These are phyloP conservation scores for Suhomyces tanzawaensis DNA, from an alignment of 805 yeast species.

Conservation along the genomic window DNA sequence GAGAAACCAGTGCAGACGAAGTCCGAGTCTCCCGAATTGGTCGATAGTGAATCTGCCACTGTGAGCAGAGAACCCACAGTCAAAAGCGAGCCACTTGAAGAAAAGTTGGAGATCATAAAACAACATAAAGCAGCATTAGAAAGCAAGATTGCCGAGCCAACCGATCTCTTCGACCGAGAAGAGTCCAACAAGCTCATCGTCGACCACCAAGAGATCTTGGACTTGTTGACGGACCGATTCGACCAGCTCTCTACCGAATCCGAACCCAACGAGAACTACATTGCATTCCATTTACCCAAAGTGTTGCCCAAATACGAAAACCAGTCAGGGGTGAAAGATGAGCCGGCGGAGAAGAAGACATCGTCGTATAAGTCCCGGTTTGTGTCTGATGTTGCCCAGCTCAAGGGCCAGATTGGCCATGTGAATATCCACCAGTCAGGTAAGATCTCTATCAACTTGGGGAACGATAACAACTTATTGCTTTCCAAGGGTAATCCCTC, in stretches of 20 bases:
- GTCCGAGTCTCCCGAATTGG: slow-evolving; percentile 5
- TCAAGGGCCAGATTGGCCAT: slow-evolving; percentile 65
- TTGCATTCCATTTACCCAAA: slow-evolving; percentile 51
- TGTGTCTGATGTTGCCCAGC: not conserved
- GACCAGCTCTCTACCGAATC: slow-evolving; percentile 13
- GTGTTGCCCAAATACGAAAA: slow-evolving; percentile 37
- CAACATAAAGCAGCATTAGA: slow-evolving; percentile 28
- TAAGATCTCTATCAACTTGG: slow-evolving; percentile 69
- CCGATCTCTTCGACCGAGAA: slow-evolving; percentile 28
- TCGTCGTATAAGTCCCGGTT: slow-evolving; percentile 1
- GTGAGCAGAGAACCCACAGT: slow-evolving; percentile 20
- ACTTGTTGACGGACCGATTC: slow-evolving; percentile 23
- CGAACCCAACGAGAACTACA: slow-evolving; percentile 16
- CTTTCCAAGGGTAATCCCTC: slow-evolving; percentile 70
- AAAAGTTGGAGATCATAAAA: slow-evolving; percentile 23
- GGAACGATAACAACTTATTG: slow-evolving; percentile 60
- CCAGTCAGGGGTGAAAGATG: slow-evolving; percentile 5
- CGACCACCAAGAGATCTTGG: slow-evolving; percentile 32
- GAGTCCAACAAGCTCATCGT: slow-evolving; percentile 28
- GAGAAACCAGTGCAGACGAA: slow-evolving; percentile 1
- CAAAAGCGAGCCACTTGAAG: slow-evolving; percentile 32
- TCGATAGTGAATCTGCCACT: slow-evolving; percentile 9
- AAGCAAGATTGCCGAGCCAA: slow-evolving; percentile 25
- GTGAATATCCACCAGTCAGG: slow-evolving; percentile 83
- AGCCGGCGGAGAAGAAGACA: slow-evolving; percentile 1